A percentile compares a stretch with the other conserved stretches of the same genome.
These are phyloP conservation scores for Ophiostoma ulmi DNA, from an alignment of 2,329 filamentous ascomycete genomes.

Conservation along the genomic window DNA sequence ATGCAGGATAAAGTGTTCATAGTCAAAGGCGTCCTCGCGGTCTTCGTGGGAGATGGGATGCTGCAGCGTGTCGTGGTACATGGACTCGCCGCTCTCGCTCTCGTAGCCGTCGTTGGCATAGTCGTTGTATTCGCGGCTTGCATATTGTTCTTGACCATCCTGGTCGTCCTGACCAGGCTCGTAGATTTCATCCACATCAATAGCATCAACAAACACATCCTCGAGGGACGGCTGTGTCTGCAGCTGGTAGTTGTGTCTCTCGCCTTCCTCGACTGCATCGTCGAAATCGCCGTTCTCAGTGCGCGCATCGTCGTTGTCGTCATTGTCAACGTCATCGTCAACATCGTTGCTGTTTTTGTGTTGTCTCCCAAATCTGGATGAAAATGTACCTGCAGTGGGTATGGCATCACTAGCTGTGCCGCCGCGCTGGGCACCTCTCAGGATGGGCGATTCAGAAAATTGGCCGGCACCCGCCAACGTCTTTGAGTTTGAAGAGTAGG, in stretches of 20 bases:
- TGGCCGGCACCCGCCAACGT: neutral
- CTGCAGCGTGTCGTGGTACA: conserved; percentile 58
- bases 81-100: conserved; percentile 60
- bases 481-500: neutral
- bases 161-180: conserved; percentile 33
- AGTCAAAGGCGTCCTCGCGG: conserved; percentile 91
- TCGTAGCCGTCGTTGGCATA: conserved; percentile 36
- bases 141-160: conserved; percentile 23
- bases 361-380: neutral
- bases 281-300: conserved; percentile 38
- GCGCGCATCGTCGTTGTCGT: conserved; percentile 38
- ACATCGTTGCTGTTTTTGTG: conserved; percentile 26
- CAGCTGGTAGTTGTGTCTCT: neutral
- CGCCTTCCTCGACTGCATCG: conserved; percentile 21
- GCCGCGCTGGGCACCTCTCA: neutral
- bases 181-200: conserved; percentile 34
- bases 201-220: conserved; percentile 31
- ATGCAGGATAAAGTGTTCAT: conserved; percentile 91
- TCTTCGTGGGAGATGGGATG: conserved; percentile 77
- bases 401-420: neutral
- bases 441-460: neutral
- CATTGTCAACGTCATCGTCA: conserved; percentile 35
- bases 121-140: conserved; percentile 29
- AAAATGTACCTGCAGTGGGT: neutral
- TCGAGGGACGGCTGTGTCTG: conserved; percentile 31